Evolutionary conservation across 306 rosid genomes (phyloP), one percentile per base, ranked within the genome.

Genomic region (Acacia confusa): DNA sequence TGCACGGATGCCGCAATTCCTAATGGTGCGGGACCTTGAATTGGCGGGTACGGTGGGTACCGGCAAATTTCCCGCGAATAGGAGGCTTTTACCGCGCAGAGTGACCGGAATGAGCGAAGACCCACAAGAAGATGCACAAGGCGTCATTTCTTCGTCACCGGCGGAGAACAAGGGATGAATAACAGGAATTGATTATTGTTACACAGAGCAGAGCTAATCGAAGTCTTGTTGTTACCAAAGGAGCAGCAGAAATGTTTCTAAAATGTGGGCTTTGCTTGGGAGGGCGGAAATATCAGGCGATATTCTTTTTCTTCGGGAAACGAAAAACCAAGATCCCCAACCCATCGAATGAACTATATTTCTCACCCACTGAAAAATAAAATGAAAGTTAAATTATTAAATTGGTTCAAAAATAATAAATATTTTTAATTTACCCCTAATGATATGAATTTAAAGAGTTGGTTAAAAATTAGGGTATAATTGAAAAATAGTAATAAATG

Each of bases 1-100:
- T 78, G 91, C 96, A 41, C 94, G 92, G 67, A 90, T 66, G 47
- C 84, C 79, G 32, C 72, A 75, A 84, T 78, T 72, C 85, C 86
- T 83, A 52, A 60, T 61, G 76, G 61, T 67, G 15, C 69, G 16
- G 41, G 61, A 71, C 82, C 66, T 83, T 72, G 87, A 30, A 60
- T 79, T 81, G 47, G 57, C 74, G 50, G 79, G 77, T 24, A 82
- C 74, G 61, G 72, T 30, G 16, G 79, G 79, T 38, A 58, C 44
- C 27, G 78, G 70, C 7, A 48, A n/a, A 24, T 43, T 81, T 71
- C 48, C 58, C 17, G 84, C 36, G 27, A 78, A 72, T 8, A 45
- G 25, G 80, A 92, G 79, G 72, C 57, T 79, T 25, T 79, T 80
- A 27, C 41, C 25, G 36, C 64, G 82, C 11, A 64, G 50, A 32